Evolutionary conservation across 1,139 yeast genomes (phyloP), one percentile per base, ranked within the genome.

Genomic region (Kluyveromyces marxianus): DNA sequence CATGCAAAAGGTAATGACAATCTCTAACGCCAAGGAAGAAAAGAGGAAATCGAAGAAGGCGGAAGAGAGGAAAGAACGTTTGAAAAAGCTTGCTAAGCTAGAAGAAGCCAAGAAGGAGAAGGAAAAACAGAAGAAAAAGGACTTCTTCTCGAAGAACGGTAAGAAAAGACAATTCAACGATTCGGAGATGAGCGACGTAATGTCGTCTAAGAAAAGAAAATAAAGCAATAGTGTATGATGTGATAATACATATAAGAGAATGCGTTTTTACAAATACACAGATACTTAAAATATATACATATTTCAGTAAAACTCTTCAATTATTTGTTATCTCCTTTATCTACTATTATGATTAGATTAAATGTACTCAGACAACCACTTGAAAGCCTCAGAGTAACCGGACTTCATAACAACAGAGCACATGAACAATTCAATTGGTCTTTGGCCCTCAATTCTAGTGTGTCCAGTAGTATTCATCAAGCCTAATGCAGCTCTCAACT

Each of bases 381-480:
- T 85, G 77, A 89, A 88, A 53, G 95, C 97, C 58, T 89, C 96
- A 50, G 94, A 92, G 69, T 89, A 89, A 57, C 97, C 97, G 67
- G 86, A 87, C 76, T 96, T 87, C 95, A 87, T 84, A 48, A 88
- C 95, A 53, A 92, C 96, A 31, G 96, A 88, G 69, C 96, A 92
- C 97, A 94, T 92, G 70, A 81, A 94, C 41, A 92, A 81, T 71
- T 92, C 99, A 50, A 92, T 82, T 45, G 99, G 97, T 73, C 98
- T 84, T 58, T 77, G 76, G 51, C 82, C 83, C 51, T 82, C 89
- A 55, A 87, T 73, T 62, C 83, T 82, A 43, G 73, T 76, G 53
- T 81, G 82, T 60, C 97, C 97, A 37, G 96, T 89, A 52, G 96
- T 89, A 60, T 81, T 81, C 69, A 79, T 83, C 63, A 94, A 75